Percentiles rank a stretch among this genome's conserved stretches.
These are phyloP conservation scores for Teratosphaeria viscida DNA, from an alignment of 2,329 filamentous ascomycete genomes.

Conservation along the genomic window DNA sequence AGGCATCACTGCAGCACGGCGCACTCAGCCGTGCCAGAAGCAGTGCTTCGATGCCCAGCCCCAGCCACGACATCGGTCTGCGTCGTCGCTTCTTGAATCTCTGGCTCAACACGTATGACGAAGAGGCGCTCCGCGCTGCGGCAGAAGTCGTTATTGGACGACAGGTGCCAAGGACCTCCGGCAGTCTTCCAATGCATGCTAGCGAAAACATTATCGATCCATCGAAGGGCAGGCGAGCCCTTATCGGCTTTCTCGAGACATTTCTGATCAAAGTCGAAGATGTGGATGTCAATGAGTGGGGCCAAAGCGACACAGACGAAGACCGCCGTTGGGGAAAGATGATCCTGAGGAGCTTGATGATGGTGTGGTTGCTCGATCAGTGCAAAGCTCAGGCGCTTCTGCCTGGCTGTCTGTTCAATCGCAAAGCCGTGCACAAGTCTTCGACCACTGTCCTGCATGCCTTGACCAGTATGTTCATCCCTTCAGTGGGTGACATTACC, in stretches of 20 bases:
- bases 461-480: slow-evolving; percentile 44
- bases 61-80: slow-evolving; percentile 48
- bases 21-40: slow-evolving; percentile 47
- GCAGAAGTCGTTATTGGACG: slow-evolving; percentile 51
- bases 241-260: slow-evolving; percentile 40
- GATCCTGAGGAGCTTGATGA: slow-evolving; percentile 48
- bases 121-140: slow-evolving; percentile 40
- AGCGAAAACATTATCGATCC: slow-evolving; percentile 15
- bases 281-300: slow-evolving; percentile 23
- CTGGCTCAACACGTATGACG: slow-evolving; percentile 49
- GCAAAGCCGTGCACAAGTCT: slow-evolving; percentile 44
- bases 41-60: slow-evolving; percentile 33
- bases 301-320: slow-evolving; percentile 4
- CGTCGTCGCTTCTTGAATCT: slow-evolving; percentile 47
- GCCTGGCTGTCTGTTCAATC: slow-evolving; percentile 38
- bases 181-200: background rate
- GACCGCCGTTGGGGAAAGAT: slow-evolving; percentile 41
- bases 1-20: slow-evolving; percentile 49
- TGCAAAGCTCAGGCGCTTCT: slow-evolving; percentile 27
- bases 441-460: slow-evolving; percentile 44
- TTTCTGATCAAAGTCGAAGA: slow-evolving; percentile 52
- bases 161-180: slow-evolving; percentile 13
- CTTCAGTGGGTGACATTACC: slow-evolving; percentile 47
- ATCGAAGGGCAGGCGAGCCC: slow-evolving; percentile 9
- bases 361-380: slow-evolving; percentile 49